phyloP scores from a whole-genome alignment of 768 basidiomycete genomes.

The Naganishia vishniacii region DNA sequence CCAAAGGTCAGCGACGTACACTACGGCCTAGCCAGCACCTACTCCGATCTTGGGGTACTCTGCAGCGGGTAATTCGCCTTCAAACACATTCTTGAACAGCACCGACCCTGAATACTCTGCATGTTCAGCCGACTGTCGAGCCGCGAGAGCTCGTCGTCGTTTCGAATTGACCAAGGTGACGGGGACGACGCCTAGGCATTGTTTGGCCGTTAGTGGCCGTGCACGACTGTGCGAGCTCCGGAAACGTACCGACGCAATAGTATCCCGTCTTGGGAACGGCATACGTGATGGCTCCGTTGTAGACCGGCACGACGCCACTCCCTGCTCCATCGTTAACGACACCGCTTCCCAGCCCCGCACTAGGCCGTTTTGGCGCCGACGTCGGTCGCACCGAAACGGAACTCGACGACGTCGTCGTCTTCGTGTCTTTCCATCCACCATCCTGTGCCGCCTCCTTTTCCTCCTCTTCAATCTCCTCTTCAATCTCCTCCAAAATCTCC shows the following conservation, averaged over 20 bases:
- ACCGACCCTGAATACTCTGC: constrained; percentile 73
- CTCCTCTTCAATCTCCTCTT: constrained; percentile 22
- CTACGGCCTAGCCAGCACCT: constrained; percentile 41
- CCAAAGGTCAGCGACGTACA: background rate
- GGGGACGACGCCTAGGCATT: constrained; percentile 67
- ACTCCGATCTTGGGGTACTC: constrained; percentile 98
- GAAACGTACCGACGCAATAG: constrained; percentile 79
- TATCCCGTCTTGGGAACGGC: constrained; percentile 80
- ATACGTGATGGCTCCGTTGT: constrained; percentile 73
- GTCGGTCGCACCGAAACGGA: constrained; percentile 1
- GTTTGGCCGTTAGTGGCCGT: too few species aligned
- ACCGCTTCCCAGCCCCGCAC: background rate
- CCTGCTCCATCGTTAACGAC: background rate
- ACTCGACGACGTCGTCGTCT: constrained; percentile 17
- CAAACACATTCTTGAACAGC: constrained; percentile 78
- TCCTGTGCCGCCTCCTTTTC: constrained; percentile 23
- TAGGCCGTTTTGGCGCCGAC: constrained; percentile 20
- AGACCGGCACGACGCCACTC: constrained; percentile 44
- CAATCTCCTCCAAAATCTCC: constrained; percentile 23
- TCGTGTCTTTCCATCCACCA: background rate
- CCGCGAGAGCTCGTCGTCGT: constrained; percentile 38
- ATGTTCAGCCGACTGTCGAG: constrained; percentile 55
- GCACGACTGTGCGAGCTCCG: background rate
- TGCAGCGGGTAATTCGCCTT: constrained; percentile 79
- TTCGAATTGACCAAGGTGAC: constrained; percentile 63